Percentiles rank a stretch among this genome's conserved stretches.
Conservation (phyloP, 148 eudicot genomes). For the Oxyria digyna region DNA sequence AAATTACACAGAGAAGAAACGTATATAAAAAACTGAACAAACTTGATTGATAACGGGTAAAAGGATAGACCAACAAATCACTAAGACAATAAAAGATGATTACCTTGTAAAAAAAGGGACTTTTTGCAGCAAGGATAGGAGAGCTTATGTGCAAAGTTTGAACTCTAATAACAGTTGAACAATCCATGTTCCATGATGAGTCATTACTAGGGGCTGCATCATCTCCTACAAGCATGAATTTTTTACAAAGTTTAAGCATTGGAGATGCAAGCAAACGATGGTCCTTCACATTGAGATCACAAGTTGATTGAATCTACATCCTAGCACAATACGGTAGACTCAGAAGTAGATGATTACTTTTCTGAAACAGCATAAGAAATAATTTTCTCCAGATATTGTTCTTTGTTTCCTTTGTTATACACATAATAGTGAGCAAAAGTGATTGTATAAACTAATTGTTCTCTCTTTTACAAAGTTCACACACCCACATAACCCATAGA, state of each 20-base stretch:
- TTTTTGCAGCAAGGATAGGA: no score
- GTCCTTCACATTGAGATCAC: neutral
- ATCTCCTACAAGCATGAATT: conserved; percentile 42
- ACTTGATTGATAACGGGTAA: neutral
- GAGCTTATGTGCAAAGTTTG: conserved; percentile 84
- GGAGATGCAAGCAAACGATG: neutral
- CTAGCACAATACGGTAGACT: no score
- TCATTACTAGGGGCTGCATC: conserved; percentile 71
- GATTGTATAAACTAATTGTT: neutral
- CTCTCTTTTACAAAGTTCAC: neutral
- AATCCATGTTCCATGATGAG: conserved; percentile 70
- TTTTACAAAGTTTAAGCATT: neutral
- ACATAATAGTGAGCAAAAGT: neutral
- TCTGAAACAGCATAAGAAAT: neutral
- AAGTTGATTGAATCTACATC: neutral
- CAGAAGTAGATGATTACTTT: neutral
- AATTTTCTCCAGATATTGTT: neutral
- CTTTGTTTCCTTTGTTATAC: neutral
- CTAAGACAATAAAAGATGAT: no score
- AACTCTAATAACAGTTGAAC: conserved; percentile 54
- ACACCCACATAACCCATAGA: neutral
- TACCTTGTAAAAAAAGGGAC: conserved; percentile 96
- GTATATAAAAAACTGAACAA: neutral
- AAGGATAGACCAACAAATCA: neutral
- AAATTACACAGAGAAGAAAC: neutral